Percentiles rank a stretch among this genome's conserved stretches.
These are phyloP conservation scores for Aspergillus carlsbadensis DNA, from an alignment of 495 filamentous ascomycete species.

Conservation along the genomic window DNA sequence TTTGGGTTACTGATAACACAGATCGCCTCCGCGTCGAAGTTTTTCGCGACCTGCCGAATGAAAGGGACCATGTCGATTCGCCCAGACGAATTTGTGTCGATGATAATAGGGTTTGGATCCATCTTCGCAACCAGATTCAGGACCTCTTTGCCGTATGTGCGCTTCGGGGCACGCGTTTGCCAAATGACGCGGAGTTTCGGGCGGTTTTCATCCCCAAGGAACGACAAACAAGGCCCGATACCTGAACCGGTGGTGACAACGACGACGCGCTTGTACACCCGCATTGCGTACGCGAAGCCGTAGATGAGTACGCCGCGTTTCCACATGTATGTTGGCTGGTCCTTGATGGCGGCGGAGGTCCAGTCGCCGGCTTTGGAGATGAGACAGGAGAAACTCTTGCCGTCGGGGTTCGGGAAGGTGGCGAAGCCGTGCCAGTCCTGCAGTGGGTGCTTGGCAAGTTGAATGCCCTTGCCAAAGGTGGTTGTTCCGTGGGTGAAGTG, in stretches of 20 bases:
- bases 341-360: constrained; percentile 63
- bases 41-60: constrained; percentile 53
- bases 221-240: constrained; percentile 63
- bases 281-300: constrained; percentile 71
- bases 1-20: constrained; percentile 75
- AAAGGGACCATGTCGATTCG: constrained; percentile 56
- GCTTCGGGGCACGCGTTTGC: constrained; percentile 53
- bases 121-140: constrained; percentile 48
- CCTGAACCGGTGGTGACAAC: constrained; percentile 83
- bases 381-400: constrained; percentile 60
- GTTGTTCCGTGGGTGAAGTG: constrained; percentile 61
- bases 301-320: constrained; percentile 54
- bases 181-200: constrained; percentile 57
- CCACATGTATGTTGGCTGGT: constrained; percentile 52
- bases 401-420: constrained; percentile 55
- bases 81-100: constrained; percentile 51
- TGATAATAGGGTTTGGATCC: constrained; percentile 54
- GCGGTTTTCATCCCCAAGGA: constrained; percentile 47
- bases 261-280: constrained; percentile 65
- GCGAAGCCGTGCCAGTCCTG: constrained; percentile 83
- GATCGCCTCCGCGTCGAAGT: constrained; percentile 68
- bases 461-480: constrained; percentile 45
- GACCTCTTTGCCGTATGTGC: constrained; percentile 54
- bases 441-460: constrained; percentile 55
- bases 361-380: constrained; percentile 85